These are phyloP conservation scores for Emergomyces orientalis DNA, from an alignment of 2,329 filamentous ascomycete genomes.

Conservation along the genomic window DNA sequence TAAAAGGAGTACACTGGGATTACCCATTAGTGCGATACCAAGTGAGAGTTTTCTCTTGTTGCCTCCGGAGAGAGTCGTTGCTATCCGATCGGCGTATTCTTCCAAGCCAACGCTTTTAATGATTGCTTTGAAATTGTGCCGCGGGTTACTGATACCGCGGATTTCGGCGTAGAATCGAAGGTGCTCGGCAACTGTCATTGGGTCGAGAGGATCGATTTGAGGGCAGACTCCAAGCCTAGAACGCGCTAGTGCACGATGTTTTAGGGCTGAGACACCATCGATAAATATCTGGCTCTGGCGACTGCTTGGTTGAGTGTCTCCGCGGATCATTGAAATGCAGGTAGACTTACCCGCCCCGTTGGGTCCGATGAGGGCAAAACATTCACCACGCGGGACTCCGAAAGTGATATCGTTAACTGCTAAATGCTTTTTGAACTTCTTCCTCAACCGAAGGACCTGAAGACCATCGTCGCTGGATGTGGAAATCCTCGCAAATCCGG, in stretches of 20 bases:
- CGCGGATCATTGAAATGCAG: slow-evolving; percentile 78
- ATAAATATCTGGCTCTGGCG: slow-evolving; percentile 72
- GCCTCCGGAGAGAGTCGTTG: slow-evolving; percentile 70
- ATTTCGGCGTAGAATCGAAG: slow-evolving; percentile 79
- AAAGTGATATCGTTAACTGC: slow-evolving; percentile 88
- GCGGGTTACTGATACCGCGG: slow-evolving; percentile 64
- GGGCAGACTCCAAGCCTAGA: slow-evolving; percentile 82
- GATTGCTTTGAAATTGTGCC: slow-evolving; percentile 68
- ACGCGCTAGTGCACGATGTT: slow-evolving; percentile 61
- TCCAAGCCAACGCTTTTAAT: slow-evolving; percentile 70
- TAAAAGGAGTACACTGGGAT: slow-evolving; percentile 74
- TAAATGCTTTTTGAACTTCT: slow-evolving; percentile 63
- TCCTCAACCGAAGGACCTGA: slow-evolving; percentile 69
- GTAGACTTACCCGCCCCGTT: slow-evolving; percentile 90
- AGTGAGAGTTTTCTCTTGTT: slow-evolving; percentile 90
- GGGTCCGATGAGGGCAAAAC: slow-evolving; percentile 81
- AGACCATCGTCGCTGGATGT: slow-evolving; percentile 54
- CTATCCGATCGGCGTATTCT: slow-evolving; percentile 64
- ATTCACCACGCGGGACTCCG: slow-evolving; percentile 66
- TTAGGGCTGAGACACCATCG: slow-evolving; percentile 65
- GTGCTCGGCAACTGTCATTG: slow-evolving; percentile 83
- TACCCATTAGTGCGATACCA: slow-evolving; percentile 85
- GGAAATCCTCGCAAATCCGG: slow-evolving; percentile 56
- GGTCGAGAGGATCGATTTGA: slow-evolving; percentile 78
- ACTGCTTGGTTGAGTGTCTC: slow-evolving; percentile 66